Evolutionary conservation across 2,329 filamentous ascomycete genomes (phyloP), one percentile per base, ranked within the genome.

Genomic region (Atkinsonella texensis): DNA sequence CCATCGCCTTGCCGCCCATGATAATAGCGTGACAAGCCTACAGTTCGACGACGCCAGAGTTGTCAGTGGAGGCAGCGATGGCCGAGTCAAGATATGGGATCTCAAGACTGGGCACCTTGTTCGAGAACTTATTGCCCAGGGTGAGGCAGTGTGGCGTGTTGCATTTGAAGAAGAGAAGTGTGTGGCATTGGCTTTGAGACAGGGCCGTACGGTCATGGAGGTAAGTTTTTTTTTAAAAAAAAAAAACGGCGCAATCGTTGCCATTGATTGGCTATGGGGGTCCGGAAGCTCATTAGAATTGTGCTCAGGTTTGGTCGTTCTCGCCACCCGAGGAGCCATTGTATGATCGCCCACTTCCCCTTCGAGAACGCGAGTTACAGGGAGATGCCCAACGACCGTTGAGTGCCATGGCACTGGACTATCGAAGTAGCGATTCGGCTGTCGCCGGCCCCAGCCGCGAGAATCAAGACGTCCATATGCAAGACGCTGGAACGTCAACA

Each of bases 111-210:
- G 93, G 3, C 85, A 87, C 53, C 76, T 95, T 31, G 88, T 98
- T 20, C 83, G 93, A 54, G 93, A 98, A 68, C 79, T 98, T 42
- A 91, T 91, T 46, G 83, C 85, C 18, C 89, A 91, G 50, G 89
- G 91, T 0, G 91, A 98, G 63, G 90, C 91, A 15, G 93, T 98
- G 0, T 98, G 93, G 93, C 80, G 93, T 54, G 91, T 98, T 35
- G 93, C 94, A 0, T 98, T 98, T 65, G 93, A 98, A 64, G 91
- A 95, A 58, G 93, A 98, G 69, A 97, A 96, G 68, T 95, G 91
- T 53, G 91, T 98, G 32, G 91, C 95, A 33, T 87, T 98, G 76
- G 93, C 93, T 9, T 85, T 89, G 60, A 80, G 91, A 54, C 81
- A 81, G 49, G 84, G 83, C 52, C 83, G 90, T 56, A 97, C 94